A percentile compares a stretch with the other conserved stretches of the same genome.
phyloP scores from a whole-genome alignment of 148 eudicot genomes.

The Camellia granthamiana region DNA sequence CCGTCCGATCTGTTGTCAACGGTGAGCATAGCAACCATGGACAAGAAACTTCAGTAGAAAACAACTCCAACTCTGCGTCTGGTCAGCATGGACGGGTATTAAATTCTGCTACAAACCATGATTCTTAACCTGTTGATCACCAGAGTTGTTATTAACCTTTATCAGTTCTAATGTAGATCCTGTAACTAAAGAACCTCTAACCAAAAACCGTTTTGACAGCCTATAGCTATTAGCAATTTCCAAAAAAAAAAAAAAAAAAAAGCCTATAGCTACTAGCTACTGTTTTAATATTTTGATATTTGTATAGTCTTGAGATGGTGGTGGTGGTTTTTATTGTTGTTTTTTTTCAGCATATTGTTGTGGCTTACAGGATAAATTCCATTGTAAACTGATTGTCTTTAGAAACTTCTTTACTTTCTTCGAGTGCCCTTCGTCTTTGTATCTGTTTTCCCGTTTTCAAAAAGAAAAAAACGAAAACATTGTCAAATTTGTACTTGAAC shows the following conservation, averaged over 20 bases:
- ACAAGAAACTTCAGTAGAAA: background rate
- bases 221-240: too few relatives aligned
- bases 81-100: conserved; percentile 3
- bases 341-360: background rate
- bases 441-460: too few relatives aligned
- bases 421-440: too few relatives aligned
- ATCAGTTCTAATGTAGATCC: background rate
- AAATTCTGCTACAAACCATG: conserved; percentile 1
- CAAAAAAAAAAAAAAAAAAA: too few relatives aligned
- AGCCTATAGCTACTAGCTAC: too few relatives aligned
- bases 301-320: background rate
- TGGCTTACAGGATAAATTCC: background rate
- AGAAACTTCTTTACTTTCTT: too few relatives aligned
- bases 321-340: too few relatives aligned
- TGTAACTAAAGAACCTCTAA: background rate
- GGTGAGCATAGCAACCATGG: background rate
- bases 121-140: background rate
- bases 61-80: conserved; percentile 2
- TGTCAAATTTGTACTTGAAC: too few relatives aligned
- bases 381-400: background rate
- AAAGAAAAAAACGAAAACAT: too few relatives aligned
- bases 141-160: background rate
- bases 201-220: too few relatives aligned
- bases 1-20: background rate
- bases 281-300: background rate